Base-by-base conservation (phyloP, 2,329 filamentous ascomycete species). In the Phialophora expanda region DNA sequence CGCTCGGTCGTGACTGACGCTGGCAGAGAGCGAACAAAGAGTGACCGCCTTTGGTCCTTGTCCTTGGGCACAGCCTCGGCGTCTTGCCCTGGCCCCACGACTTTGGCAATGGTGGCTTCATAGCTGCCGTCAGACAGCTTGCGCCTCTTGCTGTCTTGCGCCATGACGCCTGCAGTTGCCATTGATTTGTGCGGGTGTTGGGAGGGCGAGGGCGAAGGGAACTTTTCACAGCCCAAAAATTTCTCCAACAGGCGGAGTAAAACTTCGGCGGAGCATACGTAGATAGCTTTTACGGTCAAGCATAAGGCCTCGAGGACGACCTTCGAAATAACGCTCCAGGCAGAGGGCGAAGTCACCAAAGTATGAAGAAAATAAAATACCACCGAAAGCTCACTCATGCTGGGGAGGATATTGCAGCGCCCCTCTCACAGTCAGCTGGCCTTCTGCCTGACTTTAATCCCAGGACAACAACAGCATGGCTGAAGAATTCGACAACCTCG, bases 21-120 rank as follows among this genome's bases (percentile, higher is more conserved):
- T 22, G 93, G 91, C 56, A 99, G 86, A 58, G 91, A 93, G 73
- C 94, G 91, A 70, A 99, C 89, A 80, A 99, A 99, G 71, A 99
- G 87, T 54, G 94, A 91, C 72, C 88, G 83, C 70, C 85, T 78
- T 38, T 80, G 75, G 68, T 69, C 67, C 50, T 66, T 63, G 57
- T 69, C 67, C 46, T 66, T 63, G 57, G 71, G 53, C 38, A 73
- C 72, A 58, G 69, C 66, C 4, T 66, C 48, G 51, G 69, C 61
- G 6, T 72, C 67, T 44, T 71, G 70, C 20, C 53, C 67, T 66
- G 71, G 68, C 66, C 67, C 65, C 58, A 71, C 71, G 69, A 74
- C 75, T 51, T 71, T 74, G 74, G 76, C 74, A 76, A 74, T 78
- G 77, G 56, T 54, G 1, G 51, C 54, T 55, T 74, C 66, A 50